Evolutionary conservation across 768 basidiomycete genomes (phyloP), one percentile per base, ranked within the genome.

Genomic region (Sutorius australiensis): DNA sequence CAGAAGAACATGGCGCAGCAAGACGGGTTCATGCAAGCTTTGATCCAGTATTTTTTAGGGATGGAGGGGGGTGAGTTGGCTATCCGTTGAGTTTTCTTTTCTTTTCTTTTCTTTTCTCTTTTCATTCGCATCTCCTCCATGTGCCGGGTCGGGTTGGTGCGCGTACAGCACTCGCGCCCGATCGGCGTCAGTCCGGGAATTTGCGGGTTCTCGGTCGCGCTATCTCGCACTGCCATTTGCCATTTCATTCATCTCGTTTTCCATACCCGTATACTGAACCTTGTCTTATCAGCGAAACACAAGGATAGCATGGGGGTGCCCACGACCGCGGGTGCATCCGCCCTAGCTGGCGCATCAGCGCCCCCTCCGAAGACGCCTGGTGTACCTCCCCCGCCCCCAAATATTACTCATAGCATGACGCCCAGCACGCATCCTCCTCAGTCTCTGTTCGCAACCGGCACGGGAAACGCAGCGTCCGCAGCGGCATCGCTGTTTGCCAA

Each of bases 21-120:
- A 74, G 92, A 95, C 60, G 82, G 81, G 38, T 67, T 92, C 50
- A 86, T 91, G 81, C 87, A 91, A 70, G 83, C 80, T 60, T 65
- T 93, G 54, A 85, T 94, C 60, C 83, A 86, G 53, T 90, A 89
- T 72, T 87, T 90, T 68, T 73, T 93, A 60, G 83, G 86, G 59
- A 72, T 80, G 57, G 89, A 90, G 72, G 76, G 75, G 56, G 77
- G 78, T 78, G 66, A 68, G 77, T 71, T 21, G 32, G 75, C 38
- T 33, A n/a, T 59, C 58, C 60, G 44, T 45, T 32, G 7, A 19
- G 9, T 51, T 39, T 36, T 17, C 8, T 50, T 33, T 39, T 46
- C 13, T 39, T 21, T 14, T 6, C 17, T 13, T 6, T 7, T n/a
- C 1, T 19, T 52, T 24, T 24, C 28, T 17, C 30, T 53, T 24